Conservation (phyloP, 2,329 filamentous ascomycete genomes). For the Aspergillus transmontanensis region DNA sequence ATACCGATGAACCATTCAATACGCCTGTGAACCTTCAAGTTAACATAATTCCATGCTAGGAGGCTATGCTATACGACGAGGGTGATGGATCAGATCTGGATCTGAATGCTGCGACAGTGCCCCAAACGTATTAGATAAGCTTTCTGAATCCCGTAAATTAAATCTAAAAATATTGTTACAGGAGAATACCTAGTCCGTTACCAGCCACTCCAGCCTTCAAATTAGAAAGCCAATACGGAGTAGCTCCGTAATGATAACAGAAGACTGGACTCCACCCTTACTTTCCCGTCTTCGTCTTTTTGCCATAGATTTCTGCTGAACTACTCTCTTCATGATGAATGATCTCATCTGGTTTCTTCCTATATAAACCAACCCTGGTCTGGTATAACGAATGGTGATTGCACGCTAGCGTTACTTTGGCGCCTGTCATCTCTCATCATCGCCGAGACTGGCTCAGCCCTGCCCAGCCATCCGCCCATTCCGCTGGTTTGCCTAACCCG, state of each 20-base stretch:
- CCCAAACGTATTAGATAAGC: not conserved
- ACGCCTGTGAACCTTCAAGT: too few relatives aligned
- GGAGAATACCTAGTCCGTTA: too few relatives aligned
- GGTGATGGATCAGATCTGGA: not conserved
- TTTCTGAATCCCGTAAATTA: not conserved
- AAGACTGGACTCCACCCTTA: slow-evolving; percentile 3
- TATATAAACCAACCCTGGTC: not conserved
- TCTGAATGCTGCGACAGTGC: not conserved
- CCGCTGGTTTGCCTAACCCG: not conserved
- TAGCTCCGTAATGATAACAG: not conserved
- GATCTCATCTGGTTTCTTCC: not conserved
- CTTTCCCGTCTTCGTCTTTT: not conserved
- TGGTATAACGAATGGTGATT: not conserved
- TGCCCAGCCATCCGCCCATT: slow-evolving; percentile 3
- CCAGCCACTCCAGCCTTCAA: too few relatives aligned
- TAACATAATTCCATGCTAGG: too few relatives aligned
- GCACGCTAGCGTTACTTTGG: not conserved
- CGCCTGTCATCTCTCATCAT: not conserved
- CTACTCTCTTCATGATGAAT: not conserved
- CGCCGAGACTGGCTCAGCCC: slow-evolving; percentile 4
- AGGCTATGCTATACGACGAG: not conserved
- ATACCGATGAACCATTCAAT: not conserved
- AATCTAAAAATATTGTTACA: not conserved
- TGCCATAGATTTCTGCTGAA: not conserved
- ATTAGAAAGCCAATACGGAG: not conserved